Evolutionary conservation across 2,329 filamentous ascomycete species (phyloP).

Genomic region (Aspergillus sp.): DNA sequence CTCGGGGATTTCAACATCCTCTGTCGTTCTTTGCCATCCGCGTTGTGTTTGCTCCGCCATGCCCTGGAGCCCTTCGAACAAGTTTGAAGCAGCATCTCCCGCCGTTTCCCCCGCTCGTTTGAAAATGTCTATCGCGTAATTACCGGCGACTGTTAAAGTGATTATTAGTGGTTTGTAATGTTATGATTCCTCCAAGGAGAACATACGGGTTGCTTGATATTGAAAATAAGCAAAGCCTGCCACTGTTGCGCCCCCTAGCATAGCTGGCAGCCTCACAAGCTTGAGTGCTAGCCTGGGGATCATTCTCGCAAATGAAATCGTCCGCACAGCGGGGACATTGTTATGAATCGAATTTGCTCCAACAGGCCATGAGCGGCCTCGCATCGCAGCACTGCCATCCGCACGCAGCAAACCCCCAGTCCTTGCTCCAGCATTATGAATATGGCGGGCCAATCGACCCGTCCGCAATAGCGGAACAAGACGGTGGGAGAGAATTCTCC

Average conservation of each 20-base stretch:
- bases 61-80: slow-evolving; percentile 68
- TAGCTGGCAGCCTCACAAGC: slow-evolving; percentile 78
- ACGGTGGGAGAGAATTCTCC: slow-evolving; percentile 71
- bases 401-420: slow-evolving; percentile 65
- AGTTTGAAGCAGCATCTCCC: slow-evolving; percentile 59
- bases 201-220: slow-evolving; percentile 85
- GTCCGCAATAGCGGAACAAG: slow-evolving; percentile 63
- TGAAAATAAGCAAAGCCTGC: slow-evolving; percentile 88
- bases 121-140: slow-evolving; percentile 71
- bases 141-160: slow-evolving; percentile 63
- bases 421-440: slow-evolving; percentile 57
- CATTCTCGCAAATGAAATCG: slow-evolving; percentile 61
- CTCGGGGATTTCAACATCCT: slow-evolving; percentile 64
- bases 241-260: slow-evolving; percentile 84
- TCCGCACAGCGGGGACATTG: slow-evolving; percentile 63
- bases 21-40: slow-evolving; percentile 81
- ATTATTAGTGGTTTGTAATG: not conserved
- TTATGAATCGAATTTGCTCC: slow-evolving; percentile 72
- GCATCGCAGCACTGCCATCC: slow-evolving; percentile 58
- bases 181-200: not conserved
- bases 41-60: slow-evolving; percentile 73
- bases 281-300: slow-evolving; percentile 89
- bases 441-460: slow-evolving; percentile 55
- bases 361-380: slow-evolving; percentile 68
- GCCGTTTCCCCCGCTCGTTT: slow-evolving; percentile 69